phyloP scores from a whole-genome alignment of 2,329 filamentous ascomycete genomes.

The Colletotrichum sp. region DNA sequence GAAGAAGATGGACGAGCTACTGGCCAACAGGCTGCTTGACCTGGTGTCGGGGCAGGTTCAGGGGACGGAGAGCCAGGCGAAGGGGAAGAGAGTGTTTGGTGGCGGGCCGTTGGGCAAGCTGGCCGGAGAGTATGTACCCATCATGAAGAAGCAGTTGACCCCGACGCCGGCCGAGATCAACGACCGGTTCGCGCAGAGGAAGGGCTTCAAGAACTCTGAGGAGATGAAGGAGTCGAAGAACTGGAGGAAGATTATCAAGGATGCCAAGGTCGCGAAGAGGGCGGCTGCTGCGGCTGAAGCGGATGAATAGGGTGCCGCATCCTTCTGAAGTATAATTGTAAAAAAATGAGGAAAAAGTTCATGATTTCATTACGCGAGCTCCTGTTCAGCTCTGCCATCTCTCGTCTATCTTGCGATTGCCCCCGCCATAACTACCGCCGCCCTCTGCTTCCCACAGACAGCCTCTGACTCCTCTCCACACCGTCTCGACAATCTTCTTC shows the following conservation, averaged over 20 bases:
- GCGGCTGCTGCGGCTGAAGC: background rate
- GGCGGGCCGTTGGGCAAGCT: constrained; percentile 58
- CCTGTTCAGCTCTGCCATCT: constrained; percentile 23
- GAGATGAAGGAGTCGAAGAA: constrained; percentile 43
- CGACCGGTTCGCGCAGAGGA: constrained; percentile 65
- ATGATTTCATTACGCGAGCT: background rate
- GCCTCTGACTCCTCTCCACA: constrained; percentile 85
- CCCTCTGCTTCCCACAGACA: constrained; percentile 75
- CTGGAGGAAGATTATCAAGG: constrained; percentile 15
- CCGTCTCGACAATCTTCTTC: constrained; percentile 77
- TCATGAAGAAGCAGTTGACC: constrained; percentile 56
- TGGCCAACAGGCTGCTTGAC: constrained; percentile 77
- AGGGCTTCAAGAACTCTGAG: constrained; percentile 59
- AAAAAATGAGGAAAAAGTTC: background rate
- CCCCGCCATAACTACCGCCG: background rate
- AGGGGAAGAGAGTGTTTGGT: constrained; percentile 50
- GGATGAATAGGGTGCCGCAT: background rate
- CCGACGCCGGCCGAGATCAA: constrained; percentile 60
- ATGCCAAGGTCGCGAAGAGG: background rate
- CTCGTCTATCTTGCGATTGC: constrained; percentile 28
- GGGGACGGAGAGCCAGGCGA: background rate
- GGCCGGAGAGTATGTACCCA: constrained; percentile 58
- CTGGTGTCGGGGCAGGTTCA: constrained; percentile 49
- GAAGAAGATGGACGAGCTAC: constrained; percentile 87
- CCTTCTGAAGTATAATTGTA: background rate